Evolutionary conservation across 352 stramenopile species (phyloP).

Genomic region (Phytopythium ostracodes): DNA sequence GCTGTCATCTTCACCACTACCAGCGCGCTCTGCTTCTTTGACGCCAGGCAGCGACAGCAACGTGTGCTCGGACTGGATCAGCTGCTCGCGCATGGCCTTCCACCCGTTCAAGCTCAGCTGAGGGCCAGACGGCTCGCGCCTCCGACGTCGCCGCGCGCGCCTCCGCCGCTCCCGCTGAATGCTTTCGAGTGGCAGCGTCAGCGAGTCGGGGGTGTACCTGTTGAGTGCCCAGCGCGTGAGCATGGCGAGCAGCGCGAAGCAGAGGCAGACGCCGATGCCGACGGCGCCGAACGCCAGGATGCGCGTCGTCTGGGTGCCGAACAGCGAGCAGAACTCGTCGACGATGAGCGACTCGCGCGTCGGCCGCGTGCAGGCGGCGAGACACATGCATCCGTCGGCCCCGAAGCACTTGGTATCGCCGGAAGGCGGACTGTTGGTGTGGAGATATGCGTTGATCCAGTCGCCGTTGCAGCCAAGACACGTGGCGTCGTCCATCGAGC

Average conservation of each 20-base stretch:
- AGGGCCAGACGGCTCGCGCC: conserved; percentile 10
- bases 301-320: conserved; percentile 14
- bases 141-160: background rate
- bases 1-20: conserved; percentile 4
- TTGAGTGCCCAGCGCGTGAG: conserved; percentile 5
- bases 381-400: conserved; percentile 34
- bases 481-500: conserved; percentile 19
- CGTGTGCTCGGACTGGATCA: conserved; percentile 28
- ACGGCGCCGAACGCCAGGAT: conserved; percentile 22
- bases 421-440: background rate
- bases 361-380: conserved; percentile 29
- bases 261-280: conserved; percentile 7
- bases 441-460: conserved; percentile 18
- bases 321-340: conserved; percentile 20
- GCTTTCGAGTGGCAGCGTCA: conserved; percentile 2
- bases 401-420: conserved; percentile 22
- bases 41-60: background rate
- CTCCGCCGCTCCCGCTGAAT: background rate
- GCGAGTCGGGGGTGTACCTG: background rate
- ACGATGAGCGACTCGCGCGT: conserved; percentile 20
- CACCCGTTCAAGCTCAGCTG: conserved; percentile 45
- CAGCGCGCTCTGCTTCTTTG: conserved; percentile 4
- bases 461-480: conserved; percentile 21
- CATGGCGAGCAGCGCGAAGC: conserved; percentile 1
- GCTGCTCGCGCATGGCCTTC: conserved; percentile 42